Evolutionary conservation across 1,284 basidiomycete species (phyloP).

Genomic region (Mycosarcoma maydis): DNA sequence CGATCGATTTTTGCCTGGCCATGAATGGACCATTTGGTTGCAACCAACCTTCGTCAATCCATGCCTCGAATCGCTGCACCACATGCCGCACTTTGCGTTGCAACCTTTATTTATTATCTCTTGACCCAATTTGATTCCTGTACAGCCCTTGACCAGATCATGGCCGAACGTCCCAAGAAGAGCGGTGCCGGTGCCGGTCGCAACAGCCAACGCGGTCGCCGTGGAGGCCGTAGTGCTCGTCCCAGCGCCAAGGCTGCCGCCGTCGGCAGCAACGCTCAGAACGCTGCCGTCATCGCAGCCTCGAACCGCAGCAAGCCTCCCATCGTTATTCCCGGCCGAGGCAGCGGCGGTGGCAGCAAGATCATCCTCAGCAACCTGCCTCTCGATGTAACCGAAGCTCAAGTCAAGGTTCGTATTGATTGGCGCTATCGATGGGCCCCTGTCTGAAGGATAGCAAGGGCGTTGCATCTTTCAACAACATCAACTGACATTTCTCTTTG

Average conservation of each 20-base stretch:
- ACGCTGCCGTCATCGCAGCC: slow-evolving; percentile 57
- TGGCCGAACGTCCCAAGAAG: slow-evolving; percentile 59
- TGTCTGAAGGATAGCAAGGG: too few species aligned
- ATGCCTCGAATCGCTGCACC: neutral
- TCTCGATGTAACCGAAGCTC: slow-evolving; percentile 89
- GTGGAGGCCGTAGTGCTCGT: slow-evolving; percentile 40
- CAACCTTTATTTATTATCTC: slow-evolving; percentile 5
- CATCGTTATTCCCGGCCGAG: slow-evolving; percentile 63
- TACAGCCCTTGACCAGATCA: slow-evolving; percentile 65
- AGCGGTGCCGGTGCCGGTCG: slow-evolving; percentile 35
- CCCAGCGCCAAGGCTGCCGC: slow-evolving; percentile 62
- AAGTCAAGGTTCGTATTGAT: slow-evolving; percentile 76
- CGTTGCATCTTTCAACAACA: neutral
- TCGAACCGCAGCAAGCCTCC: slow-evolving; percentile 64
- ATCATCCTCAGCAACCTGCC: slow-evolving; percentile 97
- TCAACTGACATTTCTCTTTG: neutral
- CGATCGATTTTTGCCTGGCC: neutral
- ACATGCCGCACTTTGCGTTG: neutral
- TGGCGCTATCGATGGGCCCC: neutral
- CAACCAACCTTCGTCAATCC: neutral
- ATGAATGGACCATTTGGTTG: neutral
- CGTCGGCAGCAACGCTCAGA: slow-evolving; percentile 51
- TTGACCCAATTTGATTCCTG: slow-evolving; percentile 4
- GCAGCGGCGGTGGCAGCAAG: slow-evolving; percentile 72
- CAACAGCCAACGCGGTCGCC: slow-evolving; percentile 36